These are phyloP conservation scores for Morella rubra DNA, from an alignment of 306 rosid genomes.

Conservation along the genomic window DNA sequence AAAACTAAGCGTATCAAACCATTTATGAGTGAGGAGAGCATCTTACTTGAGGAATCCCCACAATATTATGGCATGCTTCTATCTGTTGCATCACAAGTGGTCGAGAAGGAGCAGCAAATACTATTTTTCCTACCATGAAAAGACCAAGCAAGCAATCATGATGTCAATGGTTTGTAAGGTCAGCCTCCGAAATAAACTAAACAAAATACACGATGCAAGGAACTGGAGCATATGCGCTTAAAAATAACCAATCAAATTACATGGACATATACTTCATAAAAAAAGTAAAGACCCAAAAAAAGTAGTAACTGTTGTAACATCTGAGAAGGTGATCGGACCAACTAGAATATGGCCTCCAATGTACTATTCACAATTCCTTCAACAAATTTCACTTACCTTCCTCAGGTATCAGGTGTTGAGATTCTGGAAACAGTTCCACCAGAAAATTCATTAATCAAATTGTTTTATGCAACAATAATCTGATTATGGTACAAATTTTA, in stretches of 20 bases:
- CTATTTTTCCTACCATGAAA: constrained; percentile 73
- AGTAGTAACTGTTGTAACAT: not conserved
- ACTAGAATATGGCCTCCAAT: not conserved
- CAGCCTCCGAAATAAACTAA: not conserved
- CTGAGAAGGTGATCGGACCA: not conserved
- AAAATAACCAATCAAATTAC: too few species aligned
- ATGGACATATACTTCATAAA: not conserved
- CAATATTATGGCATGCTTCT: constrained; percentile 94
- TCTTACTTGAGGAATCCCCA: constrained; percentile 89
- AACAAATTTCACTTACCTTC: not conserved
- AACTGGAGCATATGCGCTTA: not conserved
- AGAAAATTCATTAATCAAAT: not conserved
- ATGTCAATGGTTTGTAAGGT: constrained; percentile 19
- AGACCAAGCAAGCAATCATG: constrained; percentile 25
- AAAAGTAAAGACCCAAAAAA: not conserved
- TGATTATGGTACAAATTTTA: not conserved
- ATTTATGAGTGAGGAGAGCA: constrained; percentile 19
- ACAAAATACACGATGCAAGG: not conserved
- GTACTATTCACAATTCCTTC: not conserved
- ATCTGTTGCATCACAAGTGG: constrained; percentile 94
- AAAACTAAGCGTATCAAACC: constrained; percentile 10
- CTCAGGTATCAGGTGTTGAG: not conserved
- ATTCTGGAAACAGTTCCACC: not conserved
- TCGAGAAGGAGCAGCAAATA: constrained; percentile 95
- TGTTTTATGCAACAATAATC: not conserved